These are phyloP conservation scores for Colletotrichum incanum DNA, from an alignment of 2,329 filamentous ascomycete genomes.

Conservation along the genomic window DNA sequence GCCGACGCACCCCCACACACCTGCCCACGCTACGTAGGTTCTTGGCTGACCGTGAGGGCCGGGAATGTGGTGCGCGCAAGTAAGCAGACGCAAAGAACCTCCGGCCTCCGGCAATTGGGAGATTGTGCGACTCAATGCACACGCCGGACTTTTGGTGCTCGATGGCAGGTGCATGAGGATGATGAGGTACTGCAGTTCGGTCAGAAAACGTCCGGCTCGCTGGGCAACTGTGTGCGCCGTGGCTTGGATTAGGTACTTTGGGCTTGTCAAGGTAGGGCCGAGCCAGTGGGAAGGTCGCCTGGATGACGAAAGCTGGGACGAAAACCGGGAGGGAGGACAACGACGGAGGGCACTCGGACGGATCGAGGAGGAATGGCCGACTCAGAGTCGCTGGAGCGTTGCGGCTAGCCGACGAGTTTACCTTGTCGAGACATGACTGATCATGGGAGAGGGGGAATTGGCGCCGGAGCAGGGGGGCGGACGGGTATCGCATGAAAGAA, in stretches of 20 bases:
- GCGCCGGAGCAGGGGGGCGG: slow-evolving; percentile 47
- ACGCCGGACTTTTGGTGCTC: slow-evolving; percentile 22
- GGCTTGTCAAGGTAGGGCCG: slow-evolving; percentile 31
- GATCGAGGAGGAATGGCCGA: slow-evolving; percentile 14
- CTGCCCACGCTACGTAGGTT: neutral
- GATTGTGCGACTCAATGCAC: slow-evolving; percentile 36
- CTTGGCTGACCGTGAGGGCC: neutral
- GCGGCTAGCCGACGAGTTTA: slow-evolving; percentile 21
- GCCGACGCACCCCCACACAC: neutral
- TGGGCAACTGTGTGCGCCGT: slow-evolving; percentile 14
- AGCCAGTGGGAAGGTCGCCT: slow-evolving; percentile 33
- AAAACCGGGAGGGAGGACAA: slow-evolving; percentile 23
- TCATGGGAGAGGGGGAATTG: slow-evolving; percentile 27
- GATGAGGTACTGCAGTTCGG: neutral
- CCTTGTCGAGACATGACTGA: slow-evolving; percentile 39
- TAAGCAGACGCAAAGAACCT: slow-evolving; percentile 2
- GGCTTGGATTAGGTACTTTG: slow-evolving; percentile 2
- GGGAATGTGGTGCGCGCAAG: slow-evolving; percentile 28
- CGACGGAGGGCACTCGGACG: slow-evolving; percentile 28
- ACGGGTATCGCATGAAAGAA: slow-evolving; percentile 60
- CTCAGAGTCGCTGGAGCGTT: neutral
- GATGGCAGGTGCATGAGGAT: slow-evolving; percentile 7
- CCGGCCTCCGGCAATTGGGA: slow-evolving; percentile 30
- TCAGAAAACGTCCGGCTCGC: neutral
- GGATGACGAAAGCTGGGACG: slow-evolving; percentile 33